phyloP scores from a whole-genome alignment of 2,329 filamentous ascomycete genomes.

The Penicillium sp. region DNA sequence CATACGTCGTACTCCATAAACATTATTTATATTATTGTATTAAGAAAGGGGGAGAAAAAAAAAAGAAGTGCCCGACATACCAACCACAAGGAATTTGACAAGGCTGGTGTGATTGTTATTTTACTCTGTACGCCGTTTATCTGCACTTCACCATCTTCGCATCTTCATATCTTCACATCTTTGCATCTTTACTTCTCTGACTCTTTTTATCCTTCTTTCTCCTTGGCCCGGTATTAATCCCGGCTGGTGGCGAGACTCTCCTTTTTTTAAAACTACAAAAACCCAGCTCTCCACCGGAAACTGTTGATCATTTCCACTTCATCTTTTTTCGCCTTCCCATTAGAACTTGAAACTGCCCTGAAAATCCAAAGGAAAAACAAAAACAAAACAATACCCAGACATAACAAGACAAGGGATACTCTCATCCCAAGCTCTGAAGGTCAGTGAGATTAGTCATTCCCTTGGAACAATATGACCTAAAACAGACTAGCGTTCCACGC shows the following conservation, averaged over 20 bases:
- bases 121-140: neutral
- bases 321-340: too few relatives aligned
- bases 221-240: neutral
- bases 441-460: neutral
- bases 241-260: slow-evolving; percentile 6
- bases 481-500: slow-evolving; percentile 27
- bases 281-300: neutral
- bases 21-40: neutral
- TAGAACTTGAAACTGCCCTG: neutral
- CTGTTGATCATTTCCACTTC: neutral
- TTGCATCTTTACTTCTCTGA: neutral
- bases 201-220: neutral
- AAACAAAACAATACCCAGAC: neutral
- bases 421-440: neutral
- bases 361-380: neutral
- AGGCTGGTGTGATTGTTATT: slow-evolving; percentile 2
- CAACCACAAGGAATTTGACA: slow-evolving; percentile 8
- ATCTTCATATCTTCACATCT: neutral
- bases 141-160: neutral
- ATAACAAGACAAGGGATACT: too few relatives aligned
- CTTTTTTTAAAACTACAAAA: neutral
- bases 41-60: neutral
- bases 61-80: slow-evolving; percentile 6
- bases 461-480: slow-evolving; percentile 29
- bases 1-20: too few relatives aligned